phyloP scores from a whole-genome alignment of 441 rosid genomes.

The Lepidium campestre region DNA sequence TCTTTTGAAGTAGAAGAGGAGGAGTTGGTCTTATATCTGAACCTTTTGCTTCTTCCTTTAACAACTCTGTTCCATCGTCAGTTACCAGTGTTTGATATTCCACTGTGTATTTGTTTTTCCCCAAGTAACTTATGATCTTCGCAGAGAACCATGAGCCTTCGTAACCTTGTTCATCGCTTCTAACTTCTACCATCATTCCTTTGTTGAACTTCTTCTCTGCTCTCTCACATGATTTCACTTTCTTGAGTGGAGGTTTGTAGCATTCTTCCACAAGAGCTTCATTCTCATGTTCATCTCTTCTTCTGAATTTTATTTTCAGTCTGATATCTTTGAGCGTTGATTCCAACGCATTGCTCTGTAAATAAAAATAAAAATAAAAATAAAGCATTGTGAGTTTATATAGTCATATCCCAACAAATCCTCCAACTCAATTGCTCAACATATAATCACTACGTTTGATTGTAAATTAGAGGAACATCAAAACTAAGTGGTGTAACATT shows the following conservation, averaged over 20 bases:
- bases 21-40: constrained; percentile 34
- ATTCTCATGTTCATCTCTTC: too few relatives aligned
- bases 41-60: constrained; percentile 32
- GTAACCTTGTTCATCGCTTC: constrained; percentile 36
- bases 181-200: constrained; percentile 35
- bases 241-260: not conserved
- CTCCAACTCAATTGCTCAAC: not conserved
- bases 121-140: constrained; percentile 21
- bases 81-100: constrained; percentile 41
- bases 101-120: constrained; percentile 28
- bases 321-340: constrained; percentile 8
- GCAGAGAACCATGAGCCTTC: constrained; percentile 39
- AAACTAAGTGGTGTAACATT: not conserved
- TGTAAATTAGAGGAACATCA: not conserved
- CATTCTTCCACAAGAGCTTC: not conserved
- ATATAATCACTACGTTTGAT: not conserved
- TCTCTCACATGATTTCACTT: not conserved
- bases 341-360: constrained; percentile 20
- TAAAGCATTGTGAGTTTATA: not conserved
- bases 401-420: not conserved
- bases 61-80: constrained; percentile 29
- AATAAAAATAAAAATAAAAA: constrained; percentile 13
- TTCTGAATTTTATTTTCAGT: constrained; percentile 25
- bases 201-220: not conserved
- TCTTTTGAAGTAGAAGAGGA: constrained; percentile 7